Percentiles rank a stretch among this genome's conserved stretches.
Evolutionary conservation across 805 yeast species (phyloP).

Genomic region (Wickerhamomyces subpelliculosus): DNA sequence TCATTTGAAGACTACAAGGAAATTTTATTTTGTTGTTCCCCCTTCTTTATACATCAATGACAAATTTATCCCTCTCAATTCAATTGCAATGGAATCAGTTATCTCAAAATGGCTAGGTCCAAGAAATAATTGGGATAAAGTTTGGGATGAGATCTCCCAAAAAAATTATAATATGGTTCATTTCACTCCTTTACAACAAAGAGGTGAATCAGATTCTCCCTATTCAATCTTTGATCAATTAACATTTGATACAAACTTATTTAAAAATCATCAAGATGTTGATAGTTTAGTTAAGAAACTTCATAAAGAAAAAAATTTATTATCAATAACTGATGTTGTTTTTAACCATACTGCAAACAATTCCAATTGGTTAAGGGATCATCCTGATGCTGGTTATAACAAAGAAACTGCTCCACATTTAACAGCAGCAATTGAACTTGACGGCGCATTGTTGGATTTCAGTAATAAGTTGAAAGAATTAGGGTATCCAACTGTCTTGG

Average conservation of each 20-base stretch:
- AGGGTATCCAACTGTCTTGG: conserved; percentile 56
- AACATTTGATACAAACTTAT: conserved; percentile 59
- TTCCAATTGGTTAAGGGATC: conserved; percentile 76
- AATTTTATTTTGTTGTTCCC: conserved; percentile 71
- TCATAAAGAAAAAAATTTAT: conserved; percentile 49
- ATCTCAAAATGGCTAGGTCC: conserved; percentile 91
- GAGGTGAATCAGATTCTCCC: conserved; percentile 91
- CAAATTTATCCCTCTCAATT: conserved; percentile 60
- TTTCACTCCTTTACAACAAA: conserved; percentile 85
- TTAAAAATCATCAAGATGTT: conserved; percentile 52
- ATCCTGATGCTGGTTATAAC: conserved; percentile 90
- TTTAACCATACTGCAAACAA: conserved; percentile 93
- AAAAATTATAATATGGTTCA: conserved; percentile 96
- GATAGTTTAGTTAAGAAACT: conserved; percentile 38
- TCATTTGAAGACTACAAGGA: conserved; percentile 43
- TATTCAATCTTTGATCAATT: conserved; percentile 88
- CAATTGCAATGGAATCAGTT: conserved; percentile 76
- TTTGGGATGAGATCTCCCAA: conserved; percentile 51
- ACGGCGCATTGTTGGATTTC: conserved; percentile 56
- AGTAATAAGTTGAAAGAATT: conserved; percentile 48
- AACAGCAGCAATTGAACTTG: conserved; percentile 77
- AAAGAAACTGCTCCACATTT: conserved; percentile 85
- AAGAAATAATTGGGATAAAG: conserved; percentile 52
- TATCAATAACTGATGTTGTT: conserved; percentile 86
- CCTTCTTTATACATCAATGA: conserved; percentile 60